Conservation (phyloP, 495 filamentous ascomycete genomes). For the Jackrogersella multiformis region DNA sequence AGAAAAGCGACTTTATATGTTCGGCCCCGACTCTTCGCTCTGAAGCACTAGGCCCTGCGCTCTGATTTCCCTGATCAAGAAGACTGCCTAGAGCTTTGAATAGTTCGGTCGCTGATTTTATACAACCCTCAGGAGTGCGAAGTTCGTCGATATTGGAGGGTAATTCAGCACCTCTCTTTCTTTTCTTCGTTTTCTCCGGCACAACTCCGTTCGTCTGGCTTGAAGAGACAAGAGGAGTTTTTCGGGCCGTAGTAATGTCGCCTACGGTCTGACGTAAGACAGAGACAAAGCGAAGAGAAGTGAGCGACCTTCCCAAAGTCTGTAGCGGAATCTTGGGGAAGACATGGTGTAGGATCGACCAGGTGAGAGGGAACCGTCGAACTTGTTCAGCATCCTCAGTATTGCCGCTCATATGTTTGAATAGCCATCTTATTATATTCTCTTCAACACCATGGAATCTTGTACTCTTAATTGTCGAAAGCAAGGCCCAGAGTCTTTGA, state of each 20-base stretch:
- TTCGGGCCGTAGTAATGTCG: conserved; percentile 50
- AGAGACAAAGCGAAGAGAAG: conserved; percentile 53
- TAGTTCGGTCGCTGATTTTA: conserved; percentile 51
- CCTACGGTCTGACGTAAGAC: conserved; percentile 54
- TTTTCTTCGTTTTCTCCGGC: conserved; percentile 44
- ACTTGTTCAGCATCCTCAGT: conserved; percentile 53
- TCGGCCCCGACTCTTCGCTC: conserved; percentile 53
- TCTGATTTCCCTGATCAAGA: conserved; percentile 35
- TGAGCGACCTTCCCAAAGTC: conserved; percentile 56
- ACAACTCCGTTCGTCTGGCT: conserved; percentile 13
- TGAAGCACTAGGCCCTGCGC: conserved; percentile 16
- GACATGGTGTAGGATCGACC: conserved; percentile 53
- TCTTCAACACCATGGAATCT: conserved; percentile 58
- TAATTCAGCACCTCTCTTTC: conserved; percentile 45
- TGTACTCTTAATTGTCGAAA: conserved; percentile 44
- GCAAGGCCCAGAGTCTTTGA: conserved; percentile 48
- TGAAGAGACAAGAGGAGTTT: not conserved
- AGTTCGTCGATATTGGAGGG: conserved; percentile 47
- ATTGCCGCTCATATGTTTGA: conserved; percentile 58
- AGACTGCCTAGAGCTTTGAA: conserved; percentile 52
- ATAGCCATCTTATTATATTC: conserved; percentile 58
- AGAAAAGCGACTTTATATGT: conserved; percentile 60
- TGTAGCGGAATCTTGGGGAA: conserved; percentile 56
- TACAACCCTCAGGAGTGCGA: conserved; percentile 44
- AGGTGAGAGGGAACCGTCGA: conserved; percentile 55